Percentiles rank a stretch among this genome's conserved stretches.
Conservation (phyloP, 306 rosid species). For the Malus fusca region DNA sequence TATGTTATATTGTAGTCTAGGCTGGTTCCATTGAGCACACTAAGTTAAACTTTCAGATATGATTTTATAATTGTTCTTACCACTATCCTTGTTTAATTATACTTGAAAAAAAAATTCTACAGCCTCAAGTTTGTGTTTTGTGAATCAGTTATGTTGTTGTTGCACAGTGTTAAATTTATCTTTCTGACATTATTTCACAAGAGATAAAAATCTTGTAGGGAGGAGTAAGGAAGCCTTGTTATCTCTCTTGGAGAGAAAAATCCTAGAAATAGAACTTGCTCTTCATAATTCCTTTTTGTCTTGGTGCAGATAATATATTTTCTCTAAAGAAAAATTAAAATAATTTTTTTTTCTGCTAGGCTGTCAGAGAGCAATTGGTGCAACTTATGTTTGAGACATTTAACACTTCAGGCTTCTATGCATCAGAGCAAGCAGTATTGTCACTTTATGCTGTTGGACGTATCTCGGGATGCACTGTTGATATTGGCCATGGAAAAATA, state of each 20-base stretch:
- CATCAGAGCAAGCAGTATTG: conserved; percentile 93
- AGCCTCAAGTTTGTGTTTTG: background rate
- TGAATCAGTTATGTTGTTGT: background rate
- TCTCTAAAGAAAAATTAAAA: conserved; percentile 5
- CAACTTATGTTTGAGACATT: conserved; percentile 98
- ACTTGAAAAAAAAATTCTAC: background rate
- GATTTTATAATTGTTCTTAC: background rate
- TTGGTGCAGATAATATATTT: background rate
- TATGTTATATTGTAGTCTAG: background rate
- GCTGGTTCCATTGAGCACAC: background rate
- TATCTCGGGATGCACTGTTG: conserved; percentile 94
- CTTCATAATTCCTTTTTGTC: background rate
- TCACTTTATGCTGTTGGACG: conserved; percentile 95
- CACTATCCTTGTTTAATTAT: background rate
- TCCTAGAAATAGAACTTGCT: background rate
- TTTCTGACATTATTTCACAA: background rate
- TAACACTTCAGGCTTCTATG: conserved; percentile 97
- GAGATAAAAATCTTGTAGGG: background rate
- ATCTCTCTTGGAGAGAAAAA: background rate
- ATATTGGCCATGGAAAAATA: conserved; percentile 96
- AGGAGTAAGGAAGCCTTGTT: background rate
- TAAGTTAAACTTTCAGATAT: background rate
- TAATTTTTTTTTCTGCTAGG: conserved; percentile 35
- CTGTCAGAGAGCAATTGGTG: conserved; percentile 91
- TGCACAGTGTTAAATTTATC: background rate